Evolutionary conservation across 768 basidiomycete genomes (phyloP), one percentile per base, ranked within the genome.

Genomic region (Serendipita vermifera): DNA sequence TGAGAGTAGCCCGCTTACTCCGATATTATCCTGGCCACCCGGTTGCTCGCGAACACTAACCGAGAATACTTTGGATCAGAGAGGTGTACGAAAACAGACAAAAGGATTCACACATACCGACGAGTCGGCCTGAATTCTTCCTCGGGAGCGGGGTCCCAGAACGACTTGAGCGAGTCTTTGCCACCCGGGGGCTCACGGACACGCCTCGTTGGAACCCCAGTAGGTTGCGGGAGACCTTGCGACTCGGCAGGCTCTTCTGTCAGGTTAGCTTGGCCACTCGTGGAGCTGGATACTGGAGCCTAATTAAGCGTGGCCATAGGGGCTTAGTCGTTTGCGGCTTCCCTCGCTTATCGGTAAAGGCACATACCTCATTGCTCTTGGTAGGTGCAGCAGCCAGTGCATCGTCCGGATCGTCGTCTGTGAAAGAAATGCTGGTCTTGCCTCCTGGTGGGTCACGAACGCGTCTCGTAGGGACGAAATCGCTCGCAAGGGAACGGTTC

Each of bases 151-250:
- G 46, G 7, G n/a, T 26, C 46, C 46, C 46, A 51, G 1, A 51
- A 26, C 20, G n/a, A 5, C 7, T 26, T 51, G 20, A 51, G 29
- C 9, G 46, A 51, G 31, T 61, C 60, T n/a, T 59, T 38, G 11
- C 80, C 77, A 39, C 79, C 77, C 36, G 80, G 79, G 41, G 68
- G 72, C 2, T 74, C 70, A 32, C 80, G 73, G 11, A 80, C 80
- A 39, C 79, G 77, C n/a, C 79, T 74, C 22, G 75, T 72, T 15
- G 80, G 79, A 57, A 41, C 39, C 5, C 5, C 6, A 41, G 5
- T 41, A 7, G 39, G 39, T 20, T 17, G 6, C 6, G 39, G 36
- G 17, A 60, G 33, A 9, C 29, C 20, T n/a, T 55, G 35, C 17
- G 13, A 3, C 33, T 46, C 33, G 27, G 29, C 26, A 36, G 33